Conservation (phyloP, 768 basidiomycete genomes). For the Hericium coralloides region DNA sequence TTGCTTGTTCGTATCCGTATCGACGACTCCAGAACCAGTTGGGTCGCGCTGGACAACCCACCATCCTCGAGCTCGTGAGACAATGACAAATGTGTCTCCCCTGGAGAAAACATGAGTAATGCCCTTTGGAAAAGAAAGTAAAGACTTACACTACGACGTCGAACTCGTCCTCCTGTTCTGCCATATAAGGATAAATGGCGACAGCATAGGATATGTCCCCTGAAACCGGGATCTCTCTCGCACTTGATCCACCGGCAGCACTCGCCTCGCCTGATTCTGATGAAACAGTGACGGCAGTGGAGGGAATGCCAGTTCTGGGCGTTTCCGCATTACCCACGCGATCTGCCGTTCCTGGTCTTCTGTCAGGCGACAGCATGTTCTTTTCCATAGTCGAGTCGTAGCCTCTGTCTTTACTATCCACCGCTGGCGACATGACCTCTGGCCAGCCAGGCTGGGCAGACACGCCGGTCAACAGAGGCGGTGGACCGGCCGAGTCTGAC, state of each 20-base stretch:
- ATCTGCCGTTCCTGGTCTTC: constrained; percentile 9
- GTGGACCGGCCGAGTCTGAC: constrained; percentile 40
- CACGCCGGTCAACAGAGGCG: constrained; percentile 45
- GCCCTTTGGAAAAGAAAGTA: not conserved
- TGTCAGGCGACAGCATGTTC: not conserved
- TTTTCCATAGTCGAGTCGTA: constrained; percentile 29
- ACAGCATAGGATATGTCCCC: constrained; percentile 84
- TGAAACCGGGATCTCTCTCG: constrained; percentile 24
- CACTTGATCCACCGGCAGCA: constrained; percentile 15
- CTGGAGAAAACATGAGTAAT: constrained; percentile 28
- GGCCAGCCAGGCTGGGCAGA: constrained; percentile 67
- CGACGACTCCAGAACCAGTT: constrained; percentile 70
- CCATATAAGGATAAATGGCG: constrained; percentile 97
- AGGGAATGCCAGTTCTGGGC: constrained; percentile 29
- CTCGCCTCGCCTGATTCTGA: constrained; percentile 21
- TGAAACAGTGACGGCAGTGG: constrained; percentile 17
- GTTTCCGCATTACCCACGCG: constrained; percentile 7
- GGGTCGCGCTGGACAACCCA: constrained; percentile 98
- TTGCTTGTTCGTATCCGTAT: constrained; percentile 69
- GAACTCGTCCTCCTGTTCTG: constrained; percentile 97
- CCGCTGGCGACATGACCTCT: constrained; percentile 55
- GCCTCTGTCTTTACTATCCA: constrained; percentile 31
- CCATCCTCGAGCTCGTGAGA: constrained; percentile 95
- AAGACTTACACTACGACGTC: constrained; percentile 85
- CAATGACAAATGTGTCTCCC: constrained; percentile 88